Evolutionary conservation across 2,329 filamentous ascomycete species (phyloP).

Genomic region (Pyrenophora seminiperda): DNA sequence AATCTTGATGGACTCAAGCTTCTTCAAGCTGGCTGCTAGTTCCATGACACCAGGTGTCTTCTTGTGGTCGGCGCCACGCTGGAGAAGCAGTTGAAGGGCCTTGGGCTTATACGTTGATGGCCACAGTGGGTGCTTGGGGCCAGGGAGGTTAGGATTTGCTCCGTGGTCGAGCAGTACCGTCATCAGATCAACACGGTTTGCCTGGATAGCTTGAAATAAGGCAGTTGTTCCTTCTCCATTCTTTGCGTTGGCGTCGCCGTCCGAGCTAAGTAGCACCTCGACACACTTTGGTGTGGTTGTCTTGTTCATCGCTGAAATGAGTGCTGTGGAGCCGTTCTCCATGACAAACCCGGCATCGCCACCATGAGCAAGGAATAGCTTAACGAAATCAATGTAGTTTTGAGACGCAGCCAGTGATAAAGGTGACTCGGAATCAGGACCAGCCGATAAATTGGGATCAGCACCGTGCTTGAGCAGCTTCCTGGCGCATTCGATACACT

Average conservation of each 20-base stretch:
- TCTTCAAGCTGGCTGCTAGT: constrained; percentile 66
- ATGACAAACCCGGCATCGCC: constrained; percentile 62
- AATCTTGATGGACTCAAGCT: constrained; percentile 64
- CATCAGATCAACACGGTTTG: constrained; percentile 63
- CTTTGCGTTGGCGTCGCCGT: constrained; percentile 63
- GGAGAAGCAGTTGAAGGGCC: constrained; percentile 64
- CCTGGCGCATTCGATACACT: constrained; percentile 54
- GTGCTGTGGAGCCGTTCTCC: constrained; percentile 63
- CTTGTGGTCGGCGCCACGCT: constrained; percentile 63
- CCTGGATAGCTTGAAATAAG: constrained; percentile 65
- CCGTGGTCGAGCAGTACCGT: constrained; percentile 60
- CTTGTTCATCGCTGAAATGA: constrained; percentile 66
- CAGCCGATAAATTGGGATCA: constrained; percentile 33
- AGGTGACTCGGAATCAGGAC: constrained; percentile 60
- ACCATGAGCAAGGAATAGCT: constrained; percentile 66
- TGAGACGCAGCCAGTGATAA: constrained; percentile 58
- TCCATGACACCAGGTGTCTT: constrained; percentile 69
- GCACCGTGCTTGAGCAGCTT: constrained; percentile 36
- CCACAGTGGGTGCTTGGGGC: constrained; percentile 72
- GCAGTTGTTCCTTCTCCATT: constrained; percentile 66
- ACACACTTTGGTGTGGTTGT: constrained; percentile 61
- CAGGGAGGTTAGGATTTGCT: constrained; percentile 70
- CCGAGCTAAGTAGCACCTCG: constrained; percentile 65
- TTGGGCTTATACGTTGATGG: constrained; percentile 64
- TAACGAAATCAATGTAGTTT: constrained; percentile 62